phyloP scores from a whole-genome alignment of 495 filamentous ascomycete species.

The Parathielavia hyrcaniae region DNA sequence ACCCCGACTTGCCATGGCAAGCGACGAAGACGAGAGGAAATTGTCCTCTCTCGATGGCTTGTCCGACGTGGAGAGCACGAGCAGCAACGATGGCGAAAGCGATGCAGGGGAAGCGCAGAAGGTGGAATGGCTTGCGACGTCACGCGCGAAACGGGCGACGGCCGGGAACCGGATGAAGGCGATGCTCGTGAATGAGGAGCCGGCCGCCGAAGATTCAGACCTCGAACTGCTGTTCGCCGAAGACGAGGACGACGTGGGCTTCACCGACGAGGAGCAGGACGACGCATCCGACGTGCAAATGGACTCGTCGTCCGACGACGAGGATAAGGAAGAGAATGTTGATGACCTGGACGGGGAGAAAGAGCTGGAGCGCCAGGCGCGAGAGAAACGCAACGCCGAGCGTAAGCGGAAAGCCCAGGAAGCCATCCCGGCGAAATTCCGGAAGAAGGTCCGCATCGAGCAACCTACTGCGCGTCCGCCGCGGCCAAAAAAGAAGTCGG shows the following conservation, averaged over 20 bases:
- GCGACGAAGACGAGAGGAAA: constrained; percentile 24
- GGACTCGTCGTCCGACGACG: constrained; percentile 76
- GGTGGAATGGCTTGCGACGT: constrained; percentile 70
- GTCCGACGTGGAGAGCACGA: constrained; percentile 20
- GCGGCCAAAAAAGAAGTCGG: constrained; percentile 86
- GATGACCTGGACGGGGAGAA: constrained; percentile 63
- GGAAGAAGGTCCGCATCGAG: constrained; percentile 53
- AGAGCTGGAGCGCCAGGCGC: constrained; percentile 57
- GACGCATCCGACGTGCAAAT: constrained; percentile 71
- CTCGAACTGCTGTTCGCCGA: constrained; percentile 77
- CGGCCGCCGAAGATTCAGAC: constrained; percentile 54
- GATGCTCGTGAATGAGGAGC: constrained; percentile 69
- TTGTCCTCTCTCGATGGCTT: constrained; percentile 25
- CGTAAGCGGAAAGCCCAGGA: constrained; percentile 75
- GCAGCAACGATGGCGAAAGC: constrained; percentile 25
- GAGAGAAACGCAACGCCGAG: constrained; percentile 42
- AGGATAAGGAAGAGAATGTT: constrained; percentile 67
- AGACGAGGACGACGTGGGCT: constrained; percentile 79
- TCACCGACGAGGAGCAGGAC: constrained; percentile 60
- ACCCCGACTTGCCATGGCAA: constrained; percentile 21
- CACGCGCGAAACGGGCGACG: constrained; percentile 73
- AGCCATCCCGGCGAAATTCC: constrained; percentile 46
- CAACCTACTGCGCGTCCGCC: constrained; percentile 39
- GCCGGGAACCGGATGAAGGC: constrained; percentile 79
- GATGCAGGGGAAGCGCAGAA: constrained; percentile 25